These are phyloP conservation scores for Colletotrichum musicola DNA, from an alignment of 2,329 filamentous ascomycete genomes.

Conservation along the genomic window DNA sequence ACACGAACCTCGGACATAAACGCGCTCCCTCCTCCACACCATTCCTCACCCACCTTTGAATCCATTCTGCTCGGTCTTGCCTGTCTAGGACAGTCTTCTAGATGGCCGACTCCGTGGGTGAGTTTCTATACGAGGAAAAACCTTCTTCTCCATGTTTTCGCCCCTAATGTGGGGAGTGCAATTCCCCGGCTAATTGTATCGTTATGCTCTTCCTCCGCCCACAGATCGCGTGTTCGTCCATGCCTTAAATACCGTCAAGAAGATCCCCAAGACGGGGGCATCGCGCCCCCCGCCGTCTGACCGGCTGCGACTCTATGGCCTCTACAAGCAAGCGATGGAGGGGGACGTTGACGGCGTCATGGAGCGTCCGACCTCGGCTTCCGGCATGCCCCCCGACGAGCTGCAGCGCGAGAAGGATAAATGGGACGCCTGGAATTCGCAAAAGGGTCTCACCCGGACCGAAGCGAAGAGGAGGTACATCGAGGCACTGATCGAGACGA, in stretches of 20 bases:
- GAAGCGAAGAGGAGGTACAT: conserved; percentile 96
- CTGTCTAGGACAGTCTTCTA: conserved; percentile 30
- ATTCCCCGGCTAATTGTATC: conserved; percentile 38
- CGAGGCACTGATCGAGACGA: conserved; percentile 92
- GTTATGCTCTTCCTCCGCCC: conserved; percentile 33
- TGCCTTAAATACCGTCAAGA: conserved; percentile 98
- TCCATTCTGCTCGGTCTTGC: neutral
- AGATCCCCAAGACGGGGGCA: conserved; percentile 93
- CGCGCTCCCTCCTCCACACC: conserved; percentile 16
- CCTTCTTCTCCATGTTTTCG: conserved; percentile 19
- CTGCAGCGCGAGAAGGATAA: conserved; percentile 73
- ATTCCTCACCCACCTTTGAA: conserved; percentile 12
- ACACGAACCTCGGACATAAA: conserved; percentile 22
- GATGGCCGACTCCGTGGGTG: conserved; percentile 57
- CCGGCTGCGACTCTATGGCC: conserved; percentile 91
- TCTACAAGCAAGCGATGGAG: conserved; percentile 99
- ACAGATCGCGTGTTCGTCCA: conserved; percentile 98
- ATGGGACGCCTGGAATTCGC: conserved; percentile 96
- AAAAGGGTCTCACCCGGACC: conserved; percentile 85
- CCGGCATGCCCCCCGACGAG: conserved; percentile 64
- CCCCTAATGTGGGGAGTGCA: conserved; percentile 42
- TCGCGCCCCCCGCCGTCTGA: conserved; percentile 87
- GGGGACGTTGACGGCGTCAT: conserved; percentile 96
- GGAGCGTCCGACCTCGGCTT: conserved; percentile 76
- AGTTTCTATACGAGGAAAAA: conserved; percentile 41